Evolutionary conservation across 768 basidiomycete species (phyloP).

Genomic region (Rhodotorula paludigena): DNA sequence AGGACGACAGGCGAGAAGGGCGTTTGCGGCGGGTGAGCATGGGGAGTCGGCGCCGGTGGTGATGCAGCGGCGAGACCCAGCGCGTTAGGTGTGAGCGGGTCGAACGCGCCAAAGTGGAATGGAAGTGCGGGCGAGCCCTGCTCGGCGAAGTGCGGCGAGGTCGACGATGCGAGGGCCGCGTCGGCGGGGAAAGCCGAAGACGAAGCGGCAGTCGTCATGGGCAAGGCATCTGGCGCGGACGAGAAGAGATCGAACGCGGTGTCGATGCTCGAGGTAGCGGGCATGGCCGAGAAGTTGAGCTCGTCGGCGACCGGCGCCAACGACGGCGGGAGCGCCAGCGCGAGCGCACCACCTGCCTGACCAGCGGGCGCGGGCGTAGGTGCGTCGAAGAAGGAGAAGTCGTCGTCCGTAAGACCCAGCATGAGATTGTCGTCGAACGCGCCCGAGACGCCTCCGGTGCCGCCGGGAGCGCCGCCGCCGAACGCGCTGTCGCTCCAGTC

Average conservation of each 20-base stretch:
- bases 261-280: neutral
- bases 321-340: neutral
- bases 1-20: neutral
- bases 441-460: neutral
- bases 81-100: neutral
- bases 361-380: conserved; percentile 4
- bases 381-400: conserved; percentile 39
- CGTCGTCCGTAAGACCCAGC: conserved; percentile 36
- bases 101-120: neutral
- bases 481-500: conserved; percentile 37
- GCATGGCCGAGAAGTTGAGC: neutral
- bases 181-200: neutral
- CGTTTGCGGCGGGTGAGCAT: neutral
- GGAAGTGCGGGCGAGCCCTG: neutral
- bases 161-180: neutral
- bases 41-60: neutral
- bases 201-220: neutral
- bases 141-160: neutral
- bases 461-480: neutral
- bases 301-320: neutral
- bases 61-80: neutral
- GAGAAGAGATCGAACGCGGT: neutral
- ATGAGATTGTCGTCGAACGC: conserved; percentile 32
- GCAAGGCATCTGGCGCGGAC: neutral
- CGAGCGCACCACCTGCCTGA: neutral